Evolutionary conservation across 164 flowering plant species (phyloP), one percentile per base, ranked within the genome.

Genomic region (Buxus sempervirens): DNA sequence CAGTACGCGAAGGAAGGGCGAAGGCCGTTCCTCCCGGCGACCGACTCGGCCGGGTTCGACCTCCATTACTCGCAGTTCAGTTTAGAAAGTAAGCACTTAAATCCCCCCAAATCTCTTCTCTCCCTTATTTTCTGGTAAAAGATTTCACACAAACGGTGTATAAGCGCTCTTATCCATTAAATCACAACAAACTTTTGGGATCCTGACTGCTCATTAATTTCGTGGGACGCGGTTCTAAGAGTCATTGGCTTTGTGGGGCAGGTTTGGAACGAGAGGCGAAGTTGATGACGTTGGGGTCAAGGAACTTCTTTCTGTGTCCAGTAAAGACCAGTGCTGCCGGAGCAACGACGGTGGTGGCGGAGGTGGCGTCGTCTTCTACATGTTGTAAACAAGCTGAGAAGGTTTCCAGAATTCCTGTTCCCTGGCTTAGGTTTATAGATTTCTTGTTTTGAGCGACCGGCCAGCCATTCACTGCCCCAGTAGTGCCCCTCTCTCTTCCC

Each of bases 41-140:
- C 70, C 23, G 86, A 85, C 9, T 68, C 92, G 0, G 56, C 78
- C 5, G 73, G 67, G 0, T 90, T 86, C 74, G 88, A 80, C 64
- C 96, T 95, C 69, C 98, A 95, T 75, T 91, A 95, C 53, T 91
- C 98, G 9, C 94, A 89, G 72, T 95, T 95, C 71, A 88, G 92
- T 78, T 74, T 94, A 72, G 97, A 94, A 78, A 84, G 98, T 95
- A 84, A 86, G 89, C 22, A 9, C 21, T 26, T 13, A 45, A 54
- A 24, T 48, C 12, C 21, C 54, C 12, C 21, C 55, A 22, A 32
- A 32, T 73, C 59, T 23, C 28, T 36, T 38, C 45, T 41, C 38
- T 32, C 38, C 38, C 38, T 7, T 32, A 32, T 32, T 32, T 32
- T 32, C n/a, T n/a, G n/a, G n/a, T n/a, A n/a, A n/a, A n/a, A n/a